Evolutionary conservation across 257 asterid species (phyloP).

Genomic region (Fraxinus pennsylvanica): DNA sequence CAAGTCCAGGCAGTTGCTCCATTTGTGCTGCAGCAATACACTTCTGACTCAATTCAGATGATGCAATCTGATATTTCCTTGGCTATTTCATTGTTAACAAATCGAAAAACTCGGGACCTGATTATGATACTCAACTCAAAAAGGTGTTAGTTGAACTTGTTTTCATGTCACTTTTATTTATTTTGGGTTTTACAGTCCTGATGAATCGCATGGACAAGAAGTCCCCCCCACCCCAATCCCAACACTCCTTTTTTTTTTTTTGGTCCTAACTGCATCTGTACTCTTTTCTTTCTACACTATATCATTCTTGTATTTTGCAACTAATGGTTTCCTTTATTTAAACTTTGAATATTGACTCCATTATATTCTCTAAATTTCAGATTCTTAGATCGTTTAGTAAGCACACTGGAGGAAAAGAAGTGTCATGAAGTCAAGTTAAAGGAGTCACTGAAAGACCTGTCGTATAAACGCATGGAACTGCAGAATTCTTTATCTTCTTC

Average conservation of each 20-base stretch:
- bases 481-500: constrained; percentile 89
- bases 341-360: constrained; percentile 15
- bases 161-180: background rate
- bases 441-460: constrained; percentile 79
- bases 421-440: constrained; percentile 77
- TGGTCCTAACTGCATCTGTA: background rate
- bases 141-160: constrained; percentile 51
- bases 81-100: constrained; percentile 73
- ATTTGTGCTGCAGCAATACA: constrained; percentile 80
- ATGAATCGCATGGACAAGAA: background rate
- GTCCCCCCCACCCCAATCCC: background rate
- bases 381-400: constrained; percentile 83
- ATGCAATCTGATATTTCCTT: constrained; percentile 69
- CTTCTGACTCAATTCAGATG: constrained; percentile 63
- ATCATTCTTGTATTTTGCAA: background rate
- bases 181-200: background rate
- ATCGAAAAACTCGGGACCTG: constrained; percentile 86
- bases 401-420: constrained; percentile 90
- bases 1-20: constrained; percentile 98
- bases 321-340: constrained; percentile 3
- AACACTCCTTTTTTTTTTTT: background rate
- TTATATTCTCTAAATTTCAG: constrained; percentile 46
- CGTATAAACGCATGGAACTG: constrained; percentile 76
- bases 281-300: constrained; percentile 11
- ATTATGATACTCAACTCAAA: constrained; percentile 92